These are phyloP conservation scores for Colletotrichum neosansevieriae DNA, from an alignment of 2,329 filamentous ascomycete species.

Conservation along the genomic window DNA sequence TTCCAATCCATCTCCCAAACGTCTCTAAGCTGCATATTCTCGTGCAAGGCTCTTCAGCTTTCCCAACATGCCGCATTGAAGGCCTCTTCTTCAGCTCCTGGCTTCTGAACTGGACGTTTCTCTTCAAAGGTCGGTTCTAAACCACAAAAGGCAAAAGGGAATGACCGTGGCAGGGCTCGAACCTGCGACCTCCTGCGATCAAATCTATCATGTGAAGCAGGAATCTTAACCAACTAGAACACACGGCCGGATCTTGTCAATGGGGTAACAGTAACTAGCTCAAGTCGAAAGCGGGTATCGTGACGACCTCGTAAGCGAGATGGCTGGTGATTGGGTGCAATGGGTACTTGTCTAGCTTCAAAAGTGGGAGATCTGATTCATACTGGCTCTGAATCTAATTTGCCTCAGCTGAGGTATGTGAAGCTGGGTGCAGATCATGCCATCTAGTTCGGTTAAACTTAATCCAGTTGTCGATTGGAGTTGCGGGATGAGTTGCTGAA, in stretches of 20 bases:
- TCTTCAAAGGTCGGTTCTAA: fast-evolving
- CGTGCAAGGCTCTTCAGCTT: no score
- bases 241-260: constrained; percentile 21
- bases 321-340: constrained; percentile 5
- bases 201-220: constrained; percentile 33
- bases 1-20: neutral
- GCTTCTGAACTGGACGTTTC: neutral
- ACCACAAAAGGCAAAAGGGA: neutral
- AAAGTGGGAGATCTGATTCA: no score
- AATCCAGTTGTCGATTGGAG: neutral
- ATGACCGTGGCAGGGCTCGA: constrained; percentile 40
- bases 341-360: no score
- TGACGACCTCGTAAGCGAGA: neutral
- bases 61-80: no score
- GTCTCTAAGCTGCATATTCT: no score
- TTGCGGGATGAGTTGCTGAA: neutral
- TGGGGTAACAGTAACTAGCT: neutral
- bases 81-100: no score
- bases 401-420: no score
- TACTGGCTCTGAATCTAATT: no score
- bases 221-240: constrained; percentile 41
- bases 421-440: no score
- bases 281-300: neutral
- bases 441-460: neutral
- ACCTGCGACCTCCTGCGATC: constrained; percentile 39